Base-by-base conservation (phyloP, 176 grass and related monocot genomes). In the Tillandsia leiboldiana region DNA sequence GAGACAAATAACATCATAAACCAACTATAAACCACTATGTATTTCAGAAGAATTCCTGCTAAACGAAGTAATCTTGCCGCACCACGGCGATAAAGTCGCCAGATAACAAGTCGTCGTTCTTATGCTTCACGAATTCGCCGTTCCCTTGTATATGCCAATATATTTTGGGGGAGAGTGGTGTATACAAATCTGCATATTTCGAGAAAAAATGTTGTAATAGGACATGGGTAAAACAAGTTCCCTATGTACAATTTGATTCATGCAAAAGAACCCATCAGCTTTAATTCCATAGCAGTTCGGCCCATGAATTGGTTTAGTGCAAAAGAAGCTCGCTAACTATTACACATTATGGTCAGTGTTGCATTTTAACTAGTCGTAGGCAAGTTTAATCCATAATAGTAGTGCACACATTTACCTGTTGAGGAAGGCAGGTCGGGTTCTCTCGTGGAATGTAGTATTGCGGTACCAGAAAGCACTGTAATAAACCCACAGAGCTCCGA, bases 81-180 rank as follows among this genome's bases (percentile, higher is more conserved):
- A 90, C 66, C 10, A 97, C 72, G 11, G 89, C 82, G 50, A 97
- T 76, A 50, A 90, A 86, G 26, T 97, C 84, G 1, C 72, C 76
- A 51, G 93, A 75, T 73, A 90, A 83, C 51, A 77, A 83, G 17
- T 93, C 94, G 0, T 87, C 89, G 9, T 87, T 86, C 49, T 83
- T 90, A 71, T 85, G 80, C 68, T 81, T 87, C 64, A 68, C 86
- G 52, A 79, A 1, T 61, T 90, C 86, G 9, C 86, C 81, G 70
- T 87, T 97, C 74, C 82, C 93, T 87, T 97, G 89, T 59, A 97
- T 85, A 68, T 90, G 93, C 86, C 93, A 97, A 63, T 83, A 97
- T 90, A 97, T 90, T 56, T 87, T 87, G 23, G 93, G 86, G 28
- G 93, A 86, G 14, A 97, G 77, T 57, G 86, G 72, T 13, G 84